Conservation (phyloP, 129 eudicot genomes). For the Oenanthe sinensis region DNA sequence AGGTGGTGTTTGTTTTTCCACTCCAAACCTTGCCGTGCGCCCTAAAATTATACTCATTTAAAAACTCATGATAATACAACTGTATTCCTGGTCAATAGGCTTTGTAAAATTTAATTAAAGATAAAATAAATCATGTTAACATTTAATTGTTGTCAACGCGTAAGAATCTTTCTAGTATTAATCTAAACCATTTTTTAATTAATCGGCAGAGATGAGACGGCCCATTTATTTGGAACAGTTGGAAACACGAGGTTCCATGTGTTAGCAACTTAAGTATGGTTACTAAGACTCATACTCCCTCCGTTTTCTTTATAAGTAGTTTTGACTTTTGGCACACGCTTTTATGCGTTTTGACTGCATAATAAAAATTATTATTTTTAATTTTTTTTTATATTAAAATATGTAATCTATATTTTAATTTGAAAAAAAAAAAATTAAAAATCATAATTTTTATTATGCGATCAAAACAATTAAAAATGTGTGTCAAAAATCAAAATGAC, state of each 20-base stretch:
- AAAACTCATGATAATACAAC: conserved; percentile 2
- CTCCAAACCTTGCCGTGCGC: conserved; percentile 7
- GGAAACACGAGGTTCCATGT: conserved; percentile 10
- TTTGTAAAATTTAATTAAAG: neutral
- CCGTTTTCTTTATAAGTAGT: no score
- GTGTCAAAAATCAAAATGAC: no score
- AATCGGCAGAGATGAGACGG: neutral
- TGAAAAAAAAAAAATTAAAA: no score
- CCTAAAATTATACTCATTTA: neutral
- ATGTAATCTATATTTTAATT: no score
- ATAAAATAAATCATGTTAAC: neutral
- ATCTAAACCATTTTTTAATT: neutral
- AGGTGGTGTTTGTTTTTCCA: neutral
- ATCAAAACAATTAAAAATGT: no score
- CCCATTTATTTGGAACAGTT: conserved; percentile 10
- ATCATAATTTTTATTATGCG: no score
- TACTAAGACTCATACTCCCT: neutral
- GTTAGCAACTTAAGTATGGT: neutral
- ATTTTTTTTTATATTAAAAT: no score
- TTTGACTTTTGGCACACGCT: no score
- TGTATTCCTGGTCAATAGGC: conserved; percentile 13
- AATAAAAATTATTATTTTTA: no score
- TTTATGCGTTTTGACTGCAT: no score
- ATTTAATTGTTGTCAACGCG: neutral
- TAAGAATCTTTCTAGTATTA: neutral